Evolutionary conservation across 805 yeast genomes (phyloP).

Genomic region (Lachancea sp.): DNA sequence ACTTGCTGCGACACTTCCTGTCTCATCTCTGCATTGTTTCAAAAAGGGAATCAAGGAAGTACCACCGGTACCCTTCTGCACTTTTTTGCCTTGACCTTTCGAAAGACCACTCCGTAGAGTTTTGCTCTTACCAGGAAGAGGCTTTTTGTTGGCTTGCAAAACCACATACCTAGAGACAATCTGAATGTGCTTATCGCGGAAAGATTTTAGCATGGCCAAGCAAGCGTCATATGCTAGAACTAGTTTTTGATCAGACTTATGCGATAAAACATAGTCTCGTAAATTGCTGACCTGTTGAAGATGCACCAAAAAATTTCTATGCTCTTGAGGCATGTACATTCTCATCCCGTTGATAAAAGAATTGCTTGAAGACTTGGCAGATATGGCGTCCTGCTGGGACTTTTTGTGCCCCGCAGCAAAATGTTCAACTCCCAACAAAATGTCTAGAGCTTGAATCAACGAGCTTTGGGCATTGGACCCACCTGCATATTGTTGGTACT

Average conservation of each 20-base stretch:
- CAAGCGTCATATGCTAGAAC: conserved; percentile 79
- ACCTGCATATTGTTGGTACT: conserved; percentile 61
- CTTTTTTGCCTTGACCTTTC: conserved; percentile 44
- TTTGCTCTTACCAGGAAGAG: conserved; percentile 47
- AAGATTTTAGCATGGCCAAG: conserved; percentile 77
- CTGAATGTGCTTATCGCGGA: conserved; percentile 90
- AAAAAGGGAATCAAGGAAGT: conserved; percentile 85
- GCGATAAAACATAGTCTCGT: conserved; percentile 53
- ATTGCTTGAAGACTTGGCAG: conserved; percentile 30
- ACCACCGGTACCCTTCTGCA: conserved; percentile 87
- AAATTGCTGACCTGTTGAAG: conserved; percentile 53
- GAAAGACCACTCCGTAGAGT: conserved; percentile 59
- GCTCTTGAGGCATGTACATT: conserved; percentile 82
- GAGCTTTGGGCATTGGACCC: conserved; percentile 95
- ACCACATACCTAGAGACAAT: conserved; percentile 84
- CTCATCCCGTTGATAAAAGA: conserved; percentile 80
- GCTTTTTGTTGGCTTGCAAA: conserved; percentile 60
- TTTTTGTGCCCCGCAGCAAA: conserved; percentile 63
- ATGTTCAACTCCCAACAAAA: conserved; percentile 69
- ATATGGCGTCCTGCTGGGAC: conserved; percentile 19
- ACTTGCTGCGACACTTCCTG: conserved; percentile 91
- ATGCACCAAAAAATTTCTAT: conserved; percentile 63
- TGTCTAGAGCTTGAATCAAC: conserved; percentile 78
- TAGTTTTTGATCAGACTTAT: conserved; percentile 46
- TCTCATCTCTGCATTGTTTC: conserved; percentile 93